Evolutionary conservation across 2,329 filamentous ascomycete genomes (phyloP), one percentile per base, ranked within the genome.

Genomic region (Bipolaris sorokiniana): DNA sequence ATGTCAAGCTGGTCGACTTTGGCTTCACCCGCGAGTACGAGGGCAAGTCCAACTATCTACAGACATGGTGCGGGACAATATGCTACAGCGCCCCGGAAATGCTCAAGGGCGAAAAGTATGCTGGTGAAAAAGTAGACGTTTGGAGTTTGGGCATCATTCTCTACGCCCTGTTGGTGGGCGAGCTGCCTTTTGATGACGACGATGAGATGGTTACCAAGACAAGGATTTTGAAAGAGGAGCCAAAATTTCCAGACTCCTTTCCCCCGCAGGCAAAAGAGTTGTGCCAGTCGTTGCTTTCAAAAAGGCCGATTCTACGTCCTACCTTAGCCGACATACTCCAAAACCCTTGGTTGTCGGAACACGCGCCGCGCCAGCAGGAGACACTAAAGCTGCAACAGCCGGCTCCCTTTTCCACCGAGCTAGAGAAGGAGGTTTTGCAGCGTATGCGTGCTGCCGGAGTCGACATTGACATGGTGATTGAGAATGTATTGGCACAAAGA

Each of bases 51-150:
- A 98, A 93, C 75, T 94, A 98, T 71, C 80, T 99, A 53, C 94
- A 98, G 77, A 99, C 95, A 1, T 99, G 97, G 78, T 99, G 95
- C 75, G 95, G 95, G 5, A 99, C 95, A 0, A 89, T 99, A 61
- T 98, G 94, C 79, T 99, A 99, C 78, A 97, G 92, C 52, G 95
- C 95, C 2, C 95, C 95, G 2, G 95, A 99, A 77, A 99, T 99
- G 95, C 83, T 99, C 38, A 97, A 95, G 76, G 95, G 93, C 37
- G 95, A 99, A 76, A 98, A 96, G 77, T 99, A 99, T 74, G 95
- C 93, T 0, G 94, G 92, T 23, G 92, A 97, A 80, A 98, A 97
- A 80, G 94, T 99, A 47, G 95, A 99, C 71, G 92, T 99, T 4
- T 99, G 91, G 91, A 95, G 91, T 70, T 75, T 96, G 64, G 91